These are phyloP conservation scores for Pyrenophora seminiperda DNA, from an alignment of 2,329 filamentous ascomycete genomes.

Conservation along the genomic window DNA sequence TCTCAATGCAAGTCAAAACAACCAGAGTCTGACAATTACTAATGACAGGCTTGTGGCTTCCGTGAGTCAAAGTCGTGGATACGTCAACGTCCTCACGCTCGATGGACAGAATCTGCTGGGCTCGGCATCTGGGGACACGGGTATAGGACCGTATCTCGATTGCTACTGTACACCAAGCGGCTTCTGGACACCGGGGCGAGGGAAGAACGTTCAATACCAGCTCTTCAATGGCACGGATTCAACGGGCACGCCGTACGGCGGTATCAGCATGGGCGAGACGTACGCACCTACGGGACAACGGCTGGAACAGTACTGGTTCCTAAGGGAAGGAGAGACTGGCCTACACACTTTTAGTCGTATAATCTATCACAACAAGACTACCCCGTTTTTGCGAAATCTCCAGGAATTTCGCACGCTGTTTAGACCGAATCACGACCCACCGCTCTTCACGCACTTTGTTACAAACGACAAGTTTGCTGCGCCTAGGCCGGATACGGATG, in stretches of 20 bases:
- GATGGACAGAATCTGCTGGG: constrained; percentile 49
- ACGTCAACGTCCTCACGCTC: constrained; percentile 52
- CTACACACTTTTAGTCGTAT: constrained; percentile 66
- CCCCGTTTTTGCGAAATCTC: constrained; percentile 62
- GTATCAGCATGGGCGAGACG: constrained; percentile 64
- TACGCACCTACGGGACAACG: constrained; percentile 63
- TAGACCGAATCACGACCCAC: constrained; percentile 58
- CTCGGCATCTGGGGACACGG: constrained; percentile 32
- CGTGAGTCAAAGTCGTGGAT: constrained; percentile 52
- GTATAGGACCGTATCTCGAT: constrained; percentile 48
- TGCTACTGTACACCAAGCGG: constrained; percentile 56
- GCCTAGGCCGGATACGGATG: constrained; percentile 56
- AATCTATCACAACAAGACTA: constrained; percentile 63
- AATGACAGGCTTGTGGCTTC: constrained; percentile 55
- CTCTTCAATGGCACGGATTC: constrained; percentile 60
- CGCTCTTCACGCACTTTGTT: constrained; percentile 66
- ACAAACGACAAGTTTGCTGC: constrained; percentile 61
- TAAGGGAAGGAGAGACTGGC: constrained; percentile 66
- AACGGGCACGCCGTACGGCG: constrained; percentile 59
- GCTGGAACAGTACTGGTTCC: constrained; percentile 69
- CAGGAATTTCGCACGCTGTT: constrained; percentile 68
- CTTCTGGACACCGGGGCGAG: constrained; percentile 63
- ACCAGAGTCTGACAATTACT: constrained; percentile 44
- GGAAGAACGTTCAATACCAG: constrained; percentile 51
- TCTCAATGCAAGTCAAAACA: constrained; percentile 25